Base-by-base conservation (phyloP, 805 yeast genomes). In the Saccharomyces jurei region DNA sequence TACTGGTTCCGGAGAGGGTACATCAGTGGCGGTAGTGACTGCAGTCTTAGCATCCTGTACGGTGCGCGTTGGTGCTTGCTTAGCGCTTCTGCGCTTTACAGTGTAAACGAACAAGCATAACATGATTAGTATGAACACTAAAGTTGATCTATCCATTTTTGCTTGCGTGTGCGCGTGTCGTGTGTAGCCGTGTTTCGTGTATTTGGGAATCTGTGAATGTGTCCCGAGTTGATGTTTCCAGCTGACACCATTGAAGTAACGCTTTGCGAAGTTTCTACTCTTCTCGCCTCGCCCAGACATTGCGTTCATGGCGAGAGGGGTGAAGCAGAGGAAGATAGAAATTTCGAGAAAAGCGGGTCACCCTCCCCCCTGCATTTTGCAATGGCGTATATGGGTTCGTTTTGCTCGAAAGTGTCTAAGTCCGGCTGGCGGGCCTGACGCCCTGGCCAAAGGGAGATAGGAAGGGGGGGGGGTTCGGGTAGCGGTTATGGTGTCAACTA, bases 1-100 rank as follows among this genome's bases (percentile, higher is more conserved):
- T 48, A 47, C 58, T 52, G 48, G 58, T 56, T 52, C 56, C 53
- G 49, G 52, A 48, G 13, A 50, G 25, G 21, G 50, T 48, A 29
- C 26, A 32, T 30, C 1, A 25, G 44, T 36, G 44, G 44, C 44
- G 44, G 4, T 25, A 11, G 44, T 17, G 44, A 22, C 13, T 9
- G 44, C 22, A 13, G 44, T 22, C 6, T 17, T 21, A 22, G 44
- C 17, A 21, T 36, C 25, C 44, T 17, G 13, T 11, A 36, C 44
- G 55, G 26, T 30, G 30, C 46, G 48, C 36, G 21, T 41, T 49
- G 51, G 30, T 21, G 22, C 44, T 21, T 36, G 25, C 44, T 36
- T 36, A 9, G 44, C 44, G 22, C 17, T 17, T 10, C 11, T 36
- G 44, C 25, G 44, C 25, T 36, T 17, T 11, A 36, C 11, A 25